Percentiles rank a stretch among this genome's conserved stretches.
Conservation (phyloP, 805 yeast genomes). For the Sungouiozyma intestinalis region DNA sequence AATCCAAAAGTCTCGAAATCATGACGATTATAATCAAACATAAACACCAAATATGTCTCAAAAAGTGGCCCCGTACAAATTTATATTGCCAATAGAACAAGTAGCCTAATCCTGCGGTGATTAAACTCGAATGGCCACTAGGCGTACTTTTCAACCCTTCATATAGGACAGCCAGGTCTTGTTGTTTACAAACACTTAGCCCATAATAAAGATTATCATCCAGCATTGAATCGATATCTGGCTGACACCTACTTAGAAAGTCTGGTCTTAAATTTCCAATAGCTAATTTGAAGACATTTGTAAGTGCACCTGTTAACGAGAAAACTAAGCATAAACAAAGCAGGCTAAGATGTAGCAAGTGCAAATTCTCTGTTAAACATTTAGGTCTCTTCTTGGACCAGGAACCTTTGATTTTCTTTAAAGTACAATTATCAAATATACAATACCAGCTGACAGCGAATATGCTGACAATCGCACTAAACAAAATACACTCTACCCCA, state of each 20-base stretch:
- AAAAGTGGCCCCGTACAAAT: slow-evolving; percentile 9
- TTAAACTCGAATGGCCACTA: slow-evolving; percentile 25
- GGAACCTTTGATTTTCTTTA: slow-evolving; percentile 4
- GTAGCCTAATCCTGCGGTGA: slow-evolving; percentile 15
- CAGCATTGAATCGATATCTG: slow-evolving; percentile 5
- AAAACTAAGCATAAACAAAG: slow-evolving; percentile 13
- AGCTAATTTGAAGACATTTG: slow-evolving; percentile 18
- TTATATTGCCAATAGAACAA: slow-evolving; percentile 18
- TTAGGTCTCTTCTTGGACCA: slow-evolving; percentile 11
- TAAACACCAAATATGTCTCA: slow-evolving; percentile 22
- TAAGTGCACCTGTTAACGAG: slow-evolving; percentile 17
- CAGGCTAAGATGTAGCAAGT: slow-evolving; percentile 16
- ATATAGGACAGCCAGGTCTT: slow-evolving; percentile 10
- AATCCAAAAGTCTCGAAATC: slow-evolving; percentile 21
- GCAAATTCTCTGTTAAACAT: slow-evolving; percentile 13
- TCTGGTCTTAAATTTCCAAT: slow-evolving; percentile 25
- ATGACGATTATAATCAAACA: slow-evolving; percentile 17
- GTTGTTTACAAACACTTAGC: slow-evolving; percentile 14
- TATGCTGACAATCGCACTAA: slow-evolving; percentile 9
- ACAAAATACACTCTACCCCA: slow-evolving; percentile 13
- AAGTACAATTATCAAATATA: slow-evolving; percentile 5
- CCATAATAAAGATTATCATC: slow-evolving; percentile 4
- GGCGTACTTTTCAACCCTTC: slow-evolving; percentile 27
- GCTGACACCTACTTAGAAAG: slow-evolving; percentile 23
- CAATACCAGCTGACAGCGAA: slow-evolving; percentile 12